Conservation (phyloP, 179 eudicot species). For the Patellifolia procumbens region DNA sequence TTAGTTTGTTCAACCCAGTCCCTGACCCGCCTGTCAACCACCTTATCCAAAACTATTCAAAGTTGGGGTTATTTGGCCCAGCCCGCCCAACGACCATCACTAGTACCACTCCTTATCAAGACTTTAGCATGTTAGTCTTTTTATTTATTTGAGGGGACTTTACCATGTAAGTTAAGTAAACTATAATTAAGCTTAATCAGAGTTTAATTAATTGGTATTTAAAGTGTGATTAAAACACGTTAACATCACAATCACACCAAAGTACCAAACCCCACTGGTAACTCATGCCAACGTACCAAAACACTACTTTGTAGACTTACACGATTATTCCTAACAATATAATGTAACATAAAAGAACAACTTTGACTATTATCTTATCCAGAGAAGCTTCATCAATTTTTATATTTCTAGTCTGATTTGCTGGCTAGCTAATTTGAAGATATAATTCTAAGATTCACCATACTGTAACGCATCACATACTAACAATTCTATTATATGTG, state of each 20-base stretch:
- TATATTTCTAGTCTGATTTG: background rate
- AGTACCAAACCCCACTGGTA: conserved; percentile 19
- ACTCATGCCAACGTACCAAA: conserved; percentile 9
- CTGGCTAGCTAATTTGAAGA: background rate
- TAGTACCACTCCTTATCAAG: no score
- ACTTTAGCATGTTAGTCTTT: no score
- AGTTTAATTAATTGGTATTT: background rate
- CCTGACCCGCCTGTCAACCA: no score
- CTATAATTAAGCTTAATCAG: background rate
- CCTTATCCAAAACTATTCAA: no score
- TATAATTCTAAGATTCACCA: background rate
- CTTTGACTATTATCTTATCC: conserved; percentile 8
- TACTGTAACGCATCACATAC: background rate
- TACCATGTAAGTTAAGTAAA: no score
- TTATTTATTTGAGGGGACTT: no score
- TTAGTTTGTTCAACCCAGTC: no score
- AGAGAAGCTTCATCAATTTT: background rate
- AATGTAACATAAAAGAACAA: conserved; percentile 10
- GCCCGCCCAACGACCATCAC: no score
- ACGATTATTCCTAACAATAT: conserved; percentile 7
- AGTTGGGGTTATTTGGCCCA: no score
- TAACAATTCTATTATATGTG: no score
- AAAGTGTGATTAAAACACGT: conserved; percentile 14
- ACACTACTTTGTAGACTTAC: background rate
- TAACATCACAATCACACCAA: conserved; percentile 19